These are phyloP conservation scores for Umbelopsis sp. DNA, from an alignment of 192 early-diverging fungal genomes.

Conservation along the genomic window DNA sequence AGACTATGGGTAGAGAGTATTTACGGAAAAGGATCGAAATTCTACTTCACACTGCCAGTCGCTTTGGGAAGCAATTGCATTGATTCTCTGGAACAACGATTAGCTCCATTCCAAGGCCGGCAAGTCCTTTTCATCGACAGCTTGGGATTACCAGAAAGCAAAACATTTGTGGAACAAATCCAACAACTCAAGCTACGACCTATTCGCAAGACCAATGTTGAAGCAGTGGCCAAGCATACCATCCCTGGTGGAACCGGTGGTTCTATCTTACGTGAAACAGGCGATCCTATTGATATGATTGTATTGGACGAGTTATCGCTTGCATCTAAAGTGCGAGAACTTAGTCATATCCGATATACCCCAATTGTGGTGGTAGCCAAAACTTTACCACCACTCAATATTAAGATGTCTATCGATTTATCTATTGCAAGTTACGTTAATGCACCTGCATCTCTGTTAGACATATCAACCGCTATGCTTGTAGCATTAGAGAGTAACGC, in stretches of 20 bases:
- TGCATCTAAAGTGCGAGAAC: slow-evolving; percentile 63
- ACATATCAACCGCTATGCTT: slow-evolving; percentile 68
- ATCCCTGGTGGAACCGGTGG: slow-evolving; percentile 28
- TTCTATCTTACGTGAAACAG: slow-evolving; percentile 18
- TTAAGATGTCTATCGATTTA: slow-evolving; percentile 68
- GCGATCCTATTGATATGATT: slow-evolving; percentile 58
- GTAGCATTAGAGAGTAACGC: slow-evolving; percentile 73
- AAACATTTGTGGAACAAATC: slow-evolving; percentile 46
- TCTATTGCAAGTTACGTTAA: slow-evolving; percentile 74
- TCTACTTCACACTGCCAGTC: slow-evolving; percentile 66
- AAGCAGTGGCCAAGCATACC: slow-evolving; percentile 48
- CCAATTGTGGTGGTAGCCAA: slow-evolving; percentile 74
- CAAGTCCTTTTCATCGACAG: slow-evolving; percentile 69
- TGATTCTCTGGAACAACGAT: slow-evolving; percentile 49
- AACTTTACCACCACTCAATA: slow-evolving; percentile 57
- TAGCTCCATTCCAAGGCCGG: slow-evolving; percentile 62
- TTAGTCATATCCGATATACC: slow-evolving; percentile 64
- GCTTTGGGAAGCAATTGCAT: slow-evolving; percentile 34
- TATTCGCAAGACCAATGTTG: slow-evolving; percentile 41
- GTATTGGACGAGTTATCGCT: slow-evolving; percentile 66
- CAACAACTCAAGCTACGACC: slow-evolving; percentile 51
- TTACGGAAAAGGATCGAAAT: slow-evolving; percentile 72
- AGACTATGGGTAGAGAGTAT: slow-evolving; percentile 75
- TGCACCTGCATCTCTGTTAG: slow-evolving; percentile 59
- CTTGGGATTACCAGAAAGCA: slow-evolving; percentile 37